phyloP scores from a whole-genome alignment of 345 rosid genomes.

The Bruguiera sexangula region DNA sequence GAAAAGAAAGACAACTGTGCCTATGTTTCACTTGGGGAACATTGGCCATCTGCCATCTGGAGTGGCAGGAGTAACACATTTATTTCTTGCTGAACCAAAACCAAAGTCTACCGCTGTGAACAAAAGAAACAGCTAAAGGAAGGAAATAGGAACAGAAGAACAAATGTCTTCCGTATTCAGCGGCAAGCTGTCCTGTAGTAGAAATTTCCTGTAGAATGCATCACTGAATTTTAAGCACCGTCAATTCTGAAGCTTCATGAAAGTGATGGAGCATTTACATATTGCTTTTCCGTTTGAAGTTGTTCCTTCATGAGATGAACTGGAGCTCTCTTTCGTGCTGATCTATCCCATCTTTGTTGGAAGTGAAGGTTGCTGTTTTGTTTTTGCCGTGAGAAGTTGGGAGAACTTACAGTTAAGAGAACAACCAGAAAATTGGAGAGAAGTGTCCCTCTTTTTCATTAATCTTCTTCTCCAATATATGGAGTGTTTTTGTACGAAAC shows the following conservation, averaged over 20 bases:
- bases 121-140: background rate
- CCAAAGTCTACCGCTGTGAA: background rate
- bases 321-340: constrained; percentile 36
- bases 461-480: no score
- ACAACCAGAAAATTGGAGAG: no score
- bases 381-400: no score
- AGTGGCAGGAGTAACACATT: background rate
- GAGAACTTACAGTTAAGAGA: no score
- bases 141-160: background rate
- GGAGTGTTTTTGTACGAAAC: no score
- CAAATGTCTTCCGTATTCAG: background rate
- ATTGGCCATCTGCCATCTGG: no score
- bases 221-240: background rate
- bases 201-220: no score
- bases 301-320: constrained; percentile 22
- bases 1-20: no score
- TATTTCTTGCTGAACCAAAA: background rate
- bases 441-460: no score
- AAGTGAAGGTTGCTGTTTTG: background rate
- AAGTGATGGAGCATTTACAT: constrained; percentile 5
- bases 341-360: constrained; percentile 26
- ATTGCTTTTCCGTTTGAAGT: background rate
- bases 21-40: no score
- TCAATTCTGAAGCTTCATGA: background rate
- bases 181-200: no score